Evolutionary conservation across 495 filamentous ascomycete genomes (phyloP).

Genomic region (Penicillium bovifimosum): DNA sequence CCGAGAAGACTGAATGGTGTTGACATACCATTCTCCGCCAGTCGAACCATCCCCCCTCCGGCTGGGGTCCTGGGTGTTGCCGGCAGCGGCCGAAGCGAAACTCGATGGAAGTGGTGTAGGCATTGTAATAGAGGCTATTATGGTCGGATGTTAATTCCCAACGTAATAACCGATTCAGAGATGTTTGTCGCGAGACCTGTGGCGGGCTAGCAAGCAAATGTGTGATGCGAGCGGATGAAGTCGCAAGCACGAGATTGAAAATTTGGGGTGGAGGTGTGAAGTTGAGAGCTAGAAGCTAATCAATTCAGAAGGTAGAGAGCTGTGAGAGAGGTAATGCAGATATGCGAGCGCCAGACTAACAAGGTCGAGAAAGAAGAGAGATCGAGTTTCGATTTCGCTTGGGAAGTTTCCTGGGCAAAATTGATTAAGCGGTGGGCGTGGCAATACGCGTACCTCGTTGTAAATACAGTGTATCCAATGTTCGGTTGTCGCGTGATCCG

Average conservation of each 20-base stretch:
- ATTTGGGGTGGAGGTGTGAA: slow-evolving; percentile 2
- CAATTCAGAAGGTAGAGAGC: slow-evolving; percentile 16
- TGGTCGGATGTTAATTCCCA: slow-evolving; percentile 18
- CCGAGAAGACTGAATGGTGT: slow-evolving; percentile 9
- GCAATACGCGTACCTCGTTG: slow-evolving; percentile 12
- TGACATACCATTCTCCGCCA: slow-evolving; percentile 53
- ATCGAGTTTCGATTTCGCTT: slow-evolving; percentile 31
- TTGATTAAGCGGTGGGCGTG: slow-evolving; percentile 26
- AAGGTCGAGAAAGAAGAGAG: slow-evolving; percentile 26
- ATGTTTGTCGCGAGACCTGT: slow-evolving; percentile 24
- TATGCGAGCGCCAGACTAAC: slow-evolving; percentile 25
- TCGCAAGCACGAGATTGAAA: slow-evolving; percentile 21
- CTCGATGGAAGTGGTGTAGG: slow-evolving; percentile 72
- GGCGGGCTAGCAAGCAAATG: slow-evolving; percentile 15
- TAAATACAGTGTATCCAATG: slow-evolving; percentile 14
- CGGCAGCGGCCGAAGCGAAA: slow-evolving; percentile 78
- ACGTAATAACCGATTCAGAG: slow-evolving; percentile 18
- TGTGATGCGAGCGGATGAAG: slow-evolving; percentile 25
- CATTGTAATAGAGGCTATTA: slow-evolving; percentile 46
- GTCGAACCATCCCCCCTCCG: slow-evolving; percentile 51
- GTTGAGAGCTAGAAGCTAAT: slow-evolving; percentile 21
- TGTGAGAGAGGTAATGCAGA: slow-evolving; percentile 18
- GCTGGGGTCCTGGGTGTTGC: slow-evolving; percentile 55
- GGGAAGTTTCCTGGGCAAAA: slow-evolving; percentile 27
- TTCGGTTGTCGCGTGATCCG: slow-evolving; percentile 10